Percentiles rank a stretch among this genome's conserved stretches.
Evolutionary conservation across 1,284 basidiomycete genomes (phyloP).

Genomic region (Austropuccinia psidii): DNA sequence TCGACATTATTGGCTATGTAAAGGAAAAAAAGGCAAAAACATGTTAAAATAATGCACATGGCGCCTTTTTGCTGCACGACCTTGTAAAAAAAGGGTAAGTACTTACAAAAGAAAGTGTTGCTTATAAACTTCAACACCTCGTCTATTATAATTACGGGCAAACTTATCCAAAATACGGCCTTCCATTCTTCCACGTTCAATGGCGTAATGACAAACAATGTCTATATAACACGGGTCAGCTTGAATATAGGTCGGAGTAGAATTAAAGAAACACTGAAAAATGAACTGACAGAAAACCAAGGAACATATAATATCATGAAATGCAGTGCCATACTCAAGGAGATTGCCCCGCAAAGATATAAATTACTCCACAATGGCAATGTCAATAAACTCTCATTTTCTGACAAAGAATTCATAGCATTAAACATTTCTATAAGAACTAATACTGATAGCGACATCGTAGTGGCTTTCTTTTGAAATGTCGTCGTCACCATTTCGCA

Average conservation of each 20-base stretch:
- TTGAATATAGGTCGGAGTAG: conserved; percentile 30
- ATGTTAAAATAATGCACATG: neutral
- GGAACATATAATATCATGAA: conserved; percentile 91
- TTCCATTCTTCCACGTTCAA: conserved; percentile 89
- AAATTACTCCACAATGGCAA: conserved; percentile 89
- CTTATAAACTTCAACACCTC: conserved; percentile 81
- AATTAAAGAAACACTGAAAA: neutral
- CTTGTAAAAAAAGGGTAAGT: neutral
- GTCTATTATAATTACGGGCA: conserved; percentile 82
- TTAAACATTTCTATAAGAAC: conserved; percentile 99
- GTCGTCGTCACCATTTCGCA: conserved; percentile 87
- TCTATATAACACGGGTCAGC: conserved; percentile 49
- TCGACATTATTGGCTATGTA: neutral
- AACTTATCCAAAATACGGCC: conserved; percentile 80
- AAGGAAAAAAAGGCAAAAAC: neutral
- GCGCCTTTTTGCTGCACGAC: neutral
- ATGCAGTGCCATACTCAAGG: conserved; percentile 82
- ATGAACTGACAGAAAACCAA: conserved; percentile 68
- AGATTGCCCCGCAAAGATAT: conserved; percentile 78
- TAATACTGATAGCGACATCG: conserved; percentile 87
- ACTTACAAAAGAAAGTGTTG: conserved; percentile 52
- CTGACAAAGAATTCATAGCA: conserved; percentile 96
- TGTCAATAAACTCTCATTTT: conserved; percentile 83
- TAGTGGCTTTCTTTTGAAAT: conserved; percentile 78
- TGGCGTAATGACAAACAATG: conserved; percentile 83